Evolutionary conservation across 495 filamentous ascomycete species (phyloP).

Genomic region (Xylaria palmicola): DNA sequence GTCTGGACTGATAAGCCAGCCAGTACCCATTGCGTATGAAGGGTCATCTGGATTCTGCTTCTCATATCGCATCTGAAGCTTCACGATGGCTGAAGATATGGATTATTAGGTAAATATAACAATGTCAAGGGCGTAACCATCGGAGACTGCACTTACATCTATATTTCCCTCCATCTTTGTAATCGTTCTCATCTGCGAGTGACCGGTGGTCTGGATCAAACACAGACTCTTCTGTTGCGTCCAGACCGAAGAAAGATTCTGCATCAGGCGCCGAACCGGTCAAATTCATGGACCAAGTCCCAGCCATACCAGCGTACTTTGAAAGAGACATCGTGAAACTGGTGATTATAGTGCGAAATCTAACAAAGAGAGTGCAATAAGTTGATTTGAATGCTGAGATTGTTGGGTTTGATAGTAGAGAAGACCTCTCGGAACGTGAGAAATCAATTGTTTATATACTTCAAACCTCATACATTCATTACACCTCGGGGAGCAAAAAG

Average conservation of each 20-base stretch:
- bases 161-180: slow-evolving; percentile 36
- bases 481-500: too few relatives aligned
- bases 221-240: slow-evolving; percentile 22
- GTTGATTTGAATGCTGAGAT: neutral
- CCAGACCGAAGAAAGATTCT: neutral
- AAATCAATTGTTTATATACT: slow-evolving; percentile 1
- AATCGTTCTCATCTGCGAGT: slow-evolving; percentile 26
- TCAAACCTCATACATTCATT: neutral
- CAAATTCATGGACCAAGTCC: slow-evolving; percentile 3
- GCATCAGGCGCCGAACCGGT: neutral
- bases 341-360: neutral
- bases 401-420: neutral
- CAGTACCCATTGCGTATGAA: slow-evolving; percentile 35
- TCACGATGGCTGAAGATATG: slow-evolving; percentile 35
- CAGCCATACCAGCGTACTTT: slow-evolving; percentile 6
- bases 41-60: slow-evolving; percentile 20
- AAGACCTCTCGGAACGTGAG: neutral
- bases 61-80: slow-evolving; percentile 38
- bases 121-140: neutral
- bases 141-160: slow-evolving; percentile 24
- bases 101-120: neutral
- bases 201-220: slow-evolving; percentile 29
- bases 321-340: neutral
- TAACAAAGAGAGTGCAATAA: neutral
- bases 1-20: slow-evolving; percentile 40